A percentile compares a stretch with the other conserved stretches of the same genome.
These are phyloP conservation scores for Suillus luteus DNA, from an alignment of 768 basidiomycete species.

Conservation along the genomic window DNA sequence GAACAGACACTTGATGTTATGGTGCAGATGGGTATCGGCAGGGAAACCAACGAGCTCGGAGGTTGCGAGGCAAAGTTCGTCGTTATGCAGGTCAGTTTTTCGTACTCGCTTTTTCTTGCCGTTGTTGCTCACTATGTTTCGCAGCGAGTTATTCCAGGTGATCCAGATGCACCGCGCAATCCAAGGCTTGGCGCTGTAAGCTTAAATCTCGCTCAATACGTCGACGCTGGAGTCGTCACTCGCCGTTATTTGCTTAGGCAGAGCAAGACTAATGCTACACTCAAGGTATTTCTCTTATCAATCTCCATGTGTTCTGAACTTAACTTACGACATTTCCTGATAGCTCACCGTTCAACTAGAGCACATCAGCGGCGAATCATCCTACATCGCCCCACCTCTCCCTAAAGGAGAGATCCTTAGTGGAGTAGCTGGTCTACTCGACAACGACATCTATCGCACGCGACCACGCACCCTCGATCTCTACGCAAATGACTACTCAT, in stretches of 20 bases:
- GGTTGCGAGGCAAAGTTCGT: constrained; percentile 64
- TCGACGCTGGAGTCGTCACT: constrained; percentile 54
- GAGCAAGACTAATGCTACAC: constrained; percentile 78
- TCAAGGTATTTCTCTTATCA: constrained; percentile 50
- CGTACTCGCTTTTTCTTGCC: background rate
- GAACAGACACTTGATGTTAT: constrained; percentile 55
- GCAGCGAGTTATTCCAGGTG: constrained; percentile 59
- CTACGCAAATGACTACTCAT: constrained; percentile 29
- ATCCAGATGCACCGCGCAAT: constrained; percentile 55
- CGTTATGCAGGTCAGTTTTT: constrained; percentile 50
- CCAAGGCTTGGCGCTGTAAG: constrained; percentile 65
- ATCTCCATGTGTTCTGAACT: background rate
- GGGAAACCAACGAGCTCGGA: constrained; percentile 49
- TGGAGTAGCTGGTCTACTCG: constrained; percentile 63
- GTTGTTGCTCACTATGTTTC: constrained; percentile 3
- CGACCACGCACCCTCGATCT: constrained; percentile 54
- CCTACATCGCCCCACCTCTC: constrained; percentile 66
- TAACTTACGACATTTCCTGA: background rate
- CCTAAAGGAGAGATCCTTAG: constrained; percentile 73
- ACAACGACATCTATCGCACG: constrained; percentile 54
- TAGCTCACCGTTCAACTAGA: constrained; percentile 59
- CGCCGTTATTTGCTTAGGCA: constrained; percentile 68
- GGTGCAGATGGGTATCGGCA: constrained; percentile 62
- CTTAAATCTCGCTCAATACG: constrained; percentile 78
- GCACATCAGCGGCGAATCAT: constrained; percentile 53